phyloP scores from a whole-genome alignment of 345 rosid species.

The Psidium guajava region DNA sequence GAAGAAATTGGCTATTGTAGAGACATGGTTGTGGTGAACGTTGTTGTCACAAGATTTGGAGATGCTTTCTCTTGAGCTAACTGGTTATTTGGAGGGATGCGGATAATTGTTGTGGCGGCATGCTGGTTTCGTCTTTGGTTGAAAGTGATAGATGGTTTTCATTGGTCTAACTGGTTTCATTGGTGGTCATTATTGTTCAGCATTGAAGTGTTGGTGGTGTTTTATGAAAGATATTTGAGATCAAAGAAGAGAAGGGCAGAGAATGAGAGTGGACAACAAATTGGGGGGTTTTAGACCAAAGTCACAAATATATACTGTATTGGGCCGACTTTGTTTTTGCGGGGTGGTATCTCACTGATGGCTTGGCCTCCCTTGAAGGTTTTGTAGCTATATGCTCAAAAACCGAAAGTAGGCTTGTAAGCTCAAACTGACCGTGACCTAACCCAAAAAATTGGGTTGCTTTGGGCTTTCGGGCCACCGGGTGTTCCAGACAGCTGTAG shows the following conservation, averaged over 20 bases:
- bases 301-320: neutral
- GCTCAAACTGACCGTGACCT: neutral
- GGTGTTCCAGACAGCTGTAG: neutral
- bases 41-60: neutral
- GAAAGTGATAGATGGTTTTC: neutral
- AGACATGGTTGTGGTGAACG: neutral
- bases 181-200: neutral
- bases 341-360: neutral
- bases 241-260: neutral
- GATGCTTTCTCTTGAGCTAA: neutral
- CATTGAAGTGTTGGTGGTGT: neutral
- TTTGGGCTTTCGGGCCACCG: neutral
- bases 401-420: neutral
- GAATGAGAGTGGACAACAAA: neutral
- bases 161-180: neutral
- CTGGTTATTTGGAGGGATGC: neutral
- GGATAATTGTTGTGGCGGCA: neutral
- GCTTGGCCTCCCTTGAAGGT: too few relatives aligned
- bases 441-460: neutral
- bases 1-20: neutral
- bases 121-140: neutral
- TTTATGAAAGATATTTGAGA: neutral
- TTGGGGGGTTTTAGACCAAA: neutral
- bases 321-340: neutral
- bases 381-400: neutral